Base-by-base conservation (phyloP, 441 rosid species). In the Populus hybrid region DNA sequence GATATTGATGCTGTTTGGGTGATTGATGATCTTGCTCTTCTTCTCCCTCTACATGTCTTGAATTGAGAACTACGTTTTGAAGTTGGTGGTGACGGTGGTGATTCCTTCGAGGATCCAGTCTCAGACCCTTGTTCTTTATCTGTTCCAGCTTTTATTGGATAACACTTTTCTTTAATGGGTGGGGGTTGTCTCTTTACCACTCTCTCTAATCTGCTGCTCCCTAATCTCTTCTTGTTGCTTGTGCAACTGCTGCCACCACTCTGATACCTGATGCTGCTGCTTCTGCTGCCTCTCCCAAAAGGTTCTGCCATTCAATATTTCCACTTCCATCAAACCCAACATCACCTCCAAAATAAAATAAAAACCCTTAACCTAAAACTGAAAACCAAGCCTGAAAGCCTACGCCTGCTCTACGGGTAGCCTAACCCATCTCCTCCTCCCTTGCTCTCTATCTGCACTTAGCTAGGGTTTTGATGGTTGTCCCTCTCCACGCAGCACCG, bases 81-180 rank as follows among this genome's bases (percentile, higher is more conserved):
- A 61, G 78, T 6, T 63, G 86, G 12, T 64, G 76, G 0, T 57
- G 81, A 40, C 36, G 88, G n/a, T 75, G 87, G 69, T 82, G 87
- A 74, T 83, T 87, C 84, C 87, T 81, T 83, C 46, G 89, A 76
- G 90, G 86, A 87, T 89, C 92, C 92, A 89, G 94, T 85, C 78
- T 87, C 85, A 77, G 82, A 42, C 72, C 75, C 71, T 82, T 71
- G 67, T 70, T 80, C 53, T 84, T 81, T 78, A 77, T 76, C 83
- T 84, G 83, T 85, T 90, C 89, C 90, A 90, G 92, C 85, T 88
- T 86, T 87, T 80, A 80, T 83, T 36, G 83, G 77, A 74, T 35
- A 77, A 40, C 40, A 34, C 42, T 69, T 78, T 74, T 69, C n/a
- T 59, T 61, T 69, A 71, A 35, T 76, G 67, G 71, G 72, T 67